phyloP scores from a whole-genome alignment of 768 basidiomycete genomes.

The Mycena chlorophos region DNA sequence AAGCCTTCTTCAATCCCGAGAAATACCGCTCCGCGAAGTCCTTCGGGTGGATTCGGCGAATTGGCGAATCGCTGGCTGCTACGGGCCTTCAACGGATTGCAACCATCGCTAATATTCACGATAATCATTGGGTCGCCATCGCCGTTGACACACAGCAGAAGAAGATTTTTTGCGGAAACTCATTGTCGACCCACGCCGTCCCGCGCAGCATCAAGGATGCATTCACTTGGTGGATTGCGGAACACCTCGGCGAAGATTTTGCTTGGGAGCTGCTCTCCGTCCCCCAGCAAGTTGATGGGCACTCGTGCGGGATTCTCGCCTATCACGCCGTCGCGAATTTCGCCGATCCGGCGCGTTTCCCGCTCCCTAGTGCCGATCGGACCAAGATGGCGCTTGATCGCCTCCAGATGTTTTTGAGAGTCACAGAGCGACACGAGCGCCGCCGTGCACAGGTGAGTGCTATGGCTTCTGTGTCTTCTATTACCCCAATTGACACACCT shows the following conservation, averaged over 20 bases:
- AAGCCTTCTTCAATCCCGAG: constrained; percentile 4
- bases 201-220: not conserved
- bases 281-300: not conserved
- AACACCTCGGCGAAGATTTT: not conserved
- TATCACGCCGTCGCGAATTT: not conserved
- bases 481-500: not conserved
- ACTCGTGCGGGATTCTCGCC: not conserved
- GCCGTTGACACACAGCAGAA: constrained; percentile 4
- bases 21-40: not conserved
- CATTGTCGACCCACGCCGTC: not conserved
- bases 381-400: constrained; percentile 12
- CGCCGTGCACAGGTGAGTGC: not conserved
- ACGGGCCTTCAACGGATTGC: not conserved
- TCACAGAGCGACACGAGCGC: constrained; percentile 2
- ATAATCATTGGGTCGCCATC: constrained; percentile 9
- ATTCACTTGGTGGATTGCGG: not conserved
- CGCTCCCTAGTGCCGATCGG: constrained; percentile 2
- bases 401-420: constrained; percentile 7
- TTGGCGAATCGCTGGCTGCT: constrained; percentile 4
- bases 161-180: not conserved
- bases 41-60: constrained; percentile 4
- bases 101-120: constrained; percentile 4
- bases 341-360: not conserved
- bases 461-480: not conserved
- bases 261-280: not conserved